A percentile compares a stretch with the other conserved stretches of the same genome.
These are phyloP conservation scores for Trematosphaeria pertusa DNA, from an alignment of 2,329 filamentous ascomycete species.

Conservation along the genomic window DNA sequence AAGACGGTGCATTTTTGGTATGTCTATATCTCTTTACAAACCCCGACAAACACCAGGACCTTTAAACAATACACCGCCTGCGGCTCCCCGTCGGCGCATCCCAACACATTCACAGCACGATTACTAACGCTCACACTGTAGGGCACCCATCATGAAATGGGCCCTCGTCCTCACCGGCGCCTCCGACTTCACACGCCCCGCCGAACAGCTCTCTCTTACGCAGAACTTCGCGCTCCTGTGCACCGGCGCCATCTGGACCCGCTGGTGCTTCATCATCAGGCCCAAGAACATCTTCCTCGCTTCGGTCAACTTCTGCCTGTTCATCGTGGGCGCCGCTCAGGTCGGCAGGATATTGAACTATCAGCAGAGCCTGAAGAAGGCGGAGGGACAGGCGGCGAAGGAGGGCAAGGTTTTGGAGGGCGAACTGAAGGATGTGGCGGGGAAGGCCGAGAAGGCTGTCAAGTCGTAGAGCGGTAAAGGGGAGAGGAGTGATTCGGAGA, in stretches of 20 bases:
- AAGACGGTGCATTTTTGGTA: conserved; percentile 98
- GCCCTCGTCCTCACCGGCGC: conserved; percentile 89
- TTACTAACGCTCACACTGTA: conserved; percentile 44
- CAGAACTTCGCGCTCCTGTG: conserved; percentile 90
- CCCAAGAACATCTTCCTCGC: conserved; percentile 92
- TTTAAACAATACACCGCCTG: not conserved
- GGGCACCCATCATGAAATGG: conserved; percentile 97
- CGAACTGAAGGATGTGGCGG: conserved; percentile 39
- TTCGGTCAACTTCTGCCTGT: conserved; percentile 98
- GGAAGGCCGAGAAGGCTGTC: conserved; percentile 35
- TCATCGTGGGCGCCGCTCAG: conserved; percentile 84
- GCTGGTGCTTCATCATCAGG: conserved; percentile 98
- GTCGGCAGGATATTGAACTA: conserved; percentile 76
- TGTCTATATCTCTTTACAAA: too few species aligned
- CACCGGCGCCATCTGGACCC: conserved; percentile 96
- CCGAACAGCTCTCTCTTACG: conserved; percentile 88
- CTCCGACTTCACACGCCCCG: conserved; percentile 88
- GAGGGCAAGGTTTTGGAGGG: conserved; percentile 43
- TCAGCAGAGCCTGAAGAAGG: conserved; percentile 65
- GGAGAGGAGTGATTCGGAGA: not conserved
- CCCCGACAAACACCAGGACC: too few species aligned
- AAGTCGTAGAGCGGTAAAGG: conserved; percentile 17
- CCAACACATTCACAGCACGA: not conserved
- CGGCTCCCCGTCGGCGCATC: not conserved
- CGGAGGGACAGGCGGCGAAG: conserved; percentile 47